Percentiles rank a stretch among this genome's conserved stretches.
Conservation (phyloP, 306 rosid species). For the Cucumis cinereus region DNA sequence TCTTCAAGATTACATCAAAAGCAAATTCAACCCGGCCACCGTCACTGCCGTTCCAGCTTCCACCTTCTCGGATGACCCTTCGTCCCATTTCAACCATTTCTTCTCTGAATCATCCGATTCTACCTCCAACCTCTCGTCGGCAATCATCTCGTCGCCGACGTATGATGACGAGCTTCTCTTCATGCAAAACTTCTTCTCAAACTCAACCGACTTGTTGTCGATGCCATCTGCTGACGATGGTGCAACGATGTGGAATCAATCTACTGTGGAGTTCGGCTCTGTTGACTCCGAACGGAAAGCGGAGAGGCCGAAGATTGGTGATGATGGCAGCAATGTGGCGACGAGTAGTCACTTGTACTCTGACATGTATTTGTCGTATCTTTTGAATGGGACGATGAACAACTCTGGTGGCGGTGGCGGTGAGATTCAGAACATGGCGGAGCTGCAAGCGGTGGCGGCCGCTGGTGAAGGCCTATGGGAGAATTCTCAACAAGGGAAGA, state of each 20-base stretch:
- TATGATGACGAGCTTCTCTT: constrained; percentile 53
- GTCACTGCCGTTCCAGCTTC: background rate
- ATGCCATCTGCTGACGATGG: background rate
- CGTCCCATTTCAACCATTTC: constrained; percentile 10
- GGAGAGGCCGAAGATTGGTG: background rate
- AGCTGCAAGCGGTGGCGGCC: background rate
- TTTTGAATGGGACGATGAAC: constrained; percentile 36
- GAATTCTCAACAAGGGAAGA: constrained; percentile 12
- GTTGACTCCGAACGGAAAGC: background rate
- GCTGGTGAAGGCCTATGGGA: background rate
- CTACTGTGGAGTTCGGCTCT: background rate
- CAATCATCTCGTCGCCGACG: constrained; percentile 11
- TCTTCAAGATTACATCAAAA: constrained; percentile 63
- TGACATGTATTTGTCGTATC: constrained; percentile 38
- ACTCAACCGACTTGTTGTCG: background rate
- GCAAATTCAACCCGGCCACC: background rate
- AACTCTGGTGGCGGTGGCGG: background rate
- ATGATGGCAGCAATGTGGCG: background rate
- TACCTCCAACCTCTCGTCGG: constrained; percentile 10
- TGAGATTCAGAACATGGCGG: background rate
- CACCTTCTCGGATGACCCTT: constrained; percentile 5
- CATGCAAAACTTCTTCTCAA: constrained; percentile 44
- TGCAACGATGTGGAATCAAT: background rate
- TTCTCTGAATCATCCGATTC: constrained; percentile 25
- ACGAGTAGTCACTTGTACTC: constrained; percentile 14